Evolutionary conservation across 116 monocot genomes (phyloP), one percentile per base, ranked within the genome.

Genomic region (Cymodocea nodosa): DNA sequence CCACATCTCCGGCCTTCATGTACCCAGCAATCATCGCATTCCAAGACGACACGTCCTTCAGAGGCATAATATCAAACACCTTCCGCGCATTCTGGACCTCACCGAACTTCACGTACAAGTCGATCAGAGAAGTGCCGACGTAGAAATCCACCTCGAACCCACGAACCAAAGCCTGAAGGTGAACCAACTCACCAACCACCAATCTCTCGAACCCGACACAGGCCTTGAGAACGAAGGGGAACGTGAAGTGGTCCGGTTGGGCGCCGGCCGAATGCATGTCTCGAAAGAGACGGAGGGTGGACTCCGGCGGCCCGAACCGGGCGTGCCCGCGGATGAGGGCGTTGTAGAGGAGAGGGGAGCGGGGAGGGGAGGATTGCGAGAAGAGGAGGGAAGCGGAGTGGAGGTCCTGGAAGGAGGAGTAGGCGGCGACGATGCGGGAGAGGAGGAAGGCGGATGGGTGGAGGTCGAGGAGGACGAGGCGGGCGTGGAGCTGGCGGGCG

Each of bases 21-120:
- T 83, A 80, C 15, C 83, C 83, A 0, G 48, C 80, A 25, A 89
- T 77, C 34, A 85, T 48, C 1, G 76, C 78, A 52, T 85, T 85
- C 75, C 83, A 82, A 4, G 78, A 69, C 5, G 81, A 74, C 2
- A 68, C 13, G 59, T 72, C 76, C 52, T 64, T 77, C 0, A 65
- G 24, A 49, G 20, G 13, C 72, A 76, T 70, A 15, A 20, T 16
- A 20, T 79, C 83, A 57, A 90, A 90, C 69, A 90, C 22, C 17
- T 35, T 24, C 14, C 65, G 76, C 1, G 83, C 86, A 20, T 10
- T 10, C 17, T 5, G n/a, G 14, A 86, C 18, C 18, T 64, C 55
- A 3, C 79, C 76, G 24, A 74, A 77, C 25, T 83, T 84, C 6
- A 65, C 71, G 49, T 90, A 90, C 76, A 90, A 64, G 35, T 82